These are phyloP conservation scores for Abrus pulchellus DNA, from an alignment of 306 rosid genomes.

Conservation along the genomic window DNA sequence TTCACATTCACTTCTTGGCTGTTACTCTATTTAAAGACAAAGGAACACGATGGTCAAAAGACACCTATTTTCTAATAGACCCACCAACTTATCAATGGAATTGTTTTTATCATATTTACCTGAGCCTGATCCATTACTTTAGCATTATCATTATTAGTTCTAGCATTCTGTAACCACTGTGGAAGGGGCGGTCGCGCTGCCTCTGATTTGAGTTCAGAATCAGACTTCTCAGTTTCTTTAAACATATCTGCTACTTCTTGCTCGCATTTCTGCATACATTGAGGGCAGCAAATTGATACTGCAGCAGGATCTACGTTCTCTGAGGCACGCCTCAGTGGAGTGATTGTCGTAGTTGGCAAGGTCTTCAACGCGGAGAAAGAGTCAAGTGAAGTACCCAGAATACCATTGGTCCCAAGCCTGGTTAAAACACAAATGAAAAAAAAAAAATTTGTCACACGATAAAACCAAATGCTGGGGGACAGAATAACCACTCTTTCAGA, in stretches of 20 bases:
- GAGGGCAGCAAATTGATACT: constrained; percentile 69
- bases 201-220: constrained; percentile 64
- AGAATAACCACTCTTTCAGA: constrained; percentile 44
- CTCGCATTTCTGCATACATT: constrained; percentile 67
- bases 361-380: constrained; percentile 78
- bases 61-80: not conserved
- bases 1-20: constrained; percentile 61
- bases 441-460: constrained; percentile 32
- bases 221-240: constrained; percentile 70
- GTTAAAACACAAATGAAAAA: constrained; percentile 29
- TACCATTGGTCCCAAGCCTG: constrained; percentile 87
- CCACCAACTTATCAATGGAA: not conserved
- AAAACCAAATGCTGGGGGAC: constrained; percentile 38
- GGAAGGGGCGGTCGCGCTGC: constrained; percentile 67
- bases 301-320: constrained; percentile 70
- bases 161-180: constrained; percentile 91
- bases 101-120: constrained; percentile 53
- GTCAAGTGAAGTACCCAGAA: constrained; percentile 80
- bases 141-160: constrained; percentile 56
- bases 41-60: constrained; percentile 34
- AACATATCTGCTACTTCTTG: constrained; percentile 67
- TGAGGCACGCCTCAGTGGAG: constrained; percentile 59
- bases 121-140: constrained; percentile 61
- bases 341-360: constrained; percentile 57
- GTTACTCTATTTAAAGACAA: constrained; percentile 54